phyloP scores from a whole-genome alignment of 148 eudicot species.

The Rhododendron simsii region DNA sequence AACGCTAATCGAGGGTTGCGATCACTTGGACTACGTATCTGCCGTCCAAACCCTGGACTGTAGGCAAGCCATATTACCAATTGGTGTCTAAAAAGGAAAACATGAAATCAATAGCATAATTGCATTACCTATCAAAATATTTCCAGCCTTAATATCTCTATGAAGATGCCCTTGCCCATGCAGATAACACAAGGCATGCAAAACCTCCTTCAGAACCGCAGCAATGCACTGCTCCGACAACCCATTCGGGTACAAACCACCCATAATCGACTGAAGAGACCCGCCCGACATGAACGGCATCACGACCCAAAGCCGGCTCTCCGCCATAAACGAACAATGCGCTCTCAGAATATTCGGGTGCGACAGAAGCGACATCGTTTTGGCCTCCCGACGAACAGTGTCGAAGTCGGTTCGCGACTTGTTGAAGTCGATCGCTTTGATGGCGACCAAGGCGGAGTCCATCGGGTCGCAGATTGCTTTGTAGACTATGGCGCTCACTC shows the following conservation, averaged over 20 bases:
- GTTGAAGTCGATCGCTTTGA: constrained; percentile 64
- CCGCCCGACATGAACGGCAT: constrained; percentile 87
- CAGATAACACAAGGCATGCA: constrained; percentile 51
- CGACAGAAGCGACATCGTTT: constrained; percentile 56
- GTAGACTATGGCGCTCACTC: constrained; percentile 64
- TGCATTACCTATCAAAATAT: constrained; percentile 29
- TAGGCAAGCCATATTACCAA: background rate
- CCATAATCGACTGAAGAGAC: constrained; percentile 57
- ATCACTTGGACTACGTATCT: too few species aligned
- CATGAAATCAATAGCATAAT: background rate
- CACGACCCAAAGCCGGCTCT: constrained; percentile 57
- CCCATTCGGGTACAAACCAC: constrained; percentile 45
- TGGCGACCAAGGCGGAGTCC: constrained; percentile 46
- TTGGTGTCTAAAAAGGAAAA: background rate
- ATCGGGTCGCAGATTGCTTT: constrained; percentile 52
- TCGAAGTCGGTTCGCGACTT: constrained; percentile 51
- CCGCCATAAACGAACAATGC: constrained; percentile 65
- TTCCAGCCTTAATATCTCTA: constrained; percentile 64
- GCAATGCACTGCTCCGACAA: constrained; percentile 52
- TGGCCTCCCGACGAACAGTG: constrained; percentile 47
- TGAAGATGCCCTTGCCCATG: constrained; percentile 78
- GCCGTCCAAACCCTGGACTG: too few species aligned
- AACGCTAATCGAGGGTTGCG: too few species aligned
- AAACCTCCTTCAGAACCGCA: constrained; percentile 41
- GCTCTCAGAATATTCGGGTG: constrained; percentile 72